Evolutionary conservation across 108 stramenopile species (phyloP), one percentile per base, ranked within the genome.

Genomic region (Ochromonas danica): DNA sequence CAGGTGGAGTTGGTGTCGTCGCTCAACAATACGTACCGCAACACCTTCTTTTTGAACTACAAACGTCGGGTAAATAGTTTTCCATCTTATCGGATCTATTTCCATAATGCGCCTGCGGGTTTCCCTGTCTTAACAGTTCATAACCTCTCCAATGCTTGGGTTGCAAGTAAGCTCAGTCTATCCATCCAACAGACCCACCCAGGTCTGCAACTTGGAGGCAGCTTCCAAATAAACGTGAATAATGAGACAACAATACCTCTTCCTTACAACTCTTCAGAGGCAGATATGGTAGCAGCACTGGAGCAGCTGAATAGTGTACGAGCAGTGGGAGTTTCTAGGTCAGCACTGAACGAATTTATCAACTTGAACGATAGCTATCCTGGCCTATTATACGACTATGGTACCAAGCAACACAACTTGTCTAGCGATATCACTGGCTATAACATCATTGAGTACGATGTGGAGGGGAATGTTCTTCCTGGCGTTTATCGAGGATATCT

Each of bases 231-330:
- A 57, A 79, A 62, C 40, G 70, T 92, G 1, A 81, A 89, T 3
- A 87, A 88, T 0, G 89, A 90, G 77, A 86, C 83, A 0, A 89
- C 90, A 10, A 78, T 40, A 0, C 77, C 51, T 33, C 91, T 93
- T 43, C 83, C 89, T 27, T 92, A 88, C 87, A 90, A 93, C 79
- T 88, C 91, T 0, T 90, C 89, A 0, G 88, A 84, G 35, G 83
- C 88, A 74, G 81, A 71, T 31, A 79, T 94, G 74, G 87, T 90
- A 79, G 71, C 78, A 10, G 78, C 82, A 2, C 77, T 94, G 25
- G 90, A 92, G 83, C 77, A 71, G 61, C 81, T 94, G 63, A 89
- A 89, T 39, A 91, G 90, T 78, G 80, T 94, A 0, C 92, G 91
- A 42, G 71, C 71, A 17, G 93, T 94, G 0, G 78, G 83, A 61